These are phyloP conservation scores for Monascus purpureus DNA, from an alignment of 495 filamentous ascomycete species.

Conservation along the genomic window DNA sequence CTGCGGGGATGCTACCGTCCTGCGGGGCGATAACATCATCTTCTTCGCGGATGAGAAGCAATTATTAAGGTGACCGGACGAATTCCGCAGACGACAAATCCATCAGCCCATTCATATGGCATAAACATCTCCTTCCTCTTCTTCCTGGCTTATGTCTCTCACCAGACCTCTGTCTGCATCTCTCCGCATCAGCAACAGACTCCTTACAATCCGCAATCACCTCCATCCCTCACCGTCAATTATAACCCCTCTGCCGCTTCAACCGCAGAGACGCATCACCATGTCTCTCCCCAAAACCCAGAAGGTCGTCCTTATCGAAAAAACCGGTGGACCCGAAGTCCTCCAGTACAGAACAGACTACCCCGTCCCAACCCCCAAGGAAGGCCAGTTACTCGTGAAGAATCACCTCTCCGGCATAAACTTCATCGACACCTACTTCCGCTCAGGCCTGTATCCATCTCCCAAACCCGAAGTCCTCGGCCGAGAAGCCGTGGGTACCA, in stretches of 20 bases:
- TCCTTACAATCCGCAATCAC: neutral
- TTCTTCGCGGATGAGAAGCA: too few species aligned
- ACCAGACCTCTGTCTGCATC: neutral
- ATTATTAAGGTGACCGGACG: too few species aligned
- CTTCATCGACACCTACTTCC: conserved; percentile 84
- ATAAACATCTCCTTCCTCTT: too few species aligned
- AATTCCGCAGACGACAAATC: too few species aligned
- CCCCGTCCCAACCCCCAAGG: conserved; percentile 57
- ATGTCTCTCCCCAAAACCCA: conserved; percentile 49
- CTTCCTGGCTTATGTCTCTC: too few species aligned
- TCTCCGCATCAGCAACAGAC: neutral
- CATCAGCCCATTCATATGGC: too few species aligned
- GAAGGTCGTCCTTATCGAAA: conserved; percentile 62
- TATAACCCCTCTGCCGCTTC: neutral
- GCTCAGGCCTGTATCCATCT: conserved; percentile 68
- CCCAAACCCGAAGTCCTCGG: conserved; percentile 71
- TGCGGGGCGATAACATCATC: too few species aligned
- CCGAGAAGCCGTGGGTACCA: conserved; percentile 60
- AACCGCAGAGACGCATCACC: conserved; percentile 6
- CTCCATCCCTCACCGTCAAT: neutral
- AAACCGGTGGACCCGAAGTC: conserved; percentile 67
- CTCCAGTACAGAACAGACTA: conserved; percentile 60
- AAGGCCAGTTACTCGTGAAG: conserved; percentile 67
- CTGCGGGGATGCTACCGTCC: too few species aligned
- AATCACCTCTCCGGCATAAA: conserved; percentile 82